Conservation (phyloP, 2,329 filamentous ascomycete species). For the Lomentospora prolificans region DNA sequence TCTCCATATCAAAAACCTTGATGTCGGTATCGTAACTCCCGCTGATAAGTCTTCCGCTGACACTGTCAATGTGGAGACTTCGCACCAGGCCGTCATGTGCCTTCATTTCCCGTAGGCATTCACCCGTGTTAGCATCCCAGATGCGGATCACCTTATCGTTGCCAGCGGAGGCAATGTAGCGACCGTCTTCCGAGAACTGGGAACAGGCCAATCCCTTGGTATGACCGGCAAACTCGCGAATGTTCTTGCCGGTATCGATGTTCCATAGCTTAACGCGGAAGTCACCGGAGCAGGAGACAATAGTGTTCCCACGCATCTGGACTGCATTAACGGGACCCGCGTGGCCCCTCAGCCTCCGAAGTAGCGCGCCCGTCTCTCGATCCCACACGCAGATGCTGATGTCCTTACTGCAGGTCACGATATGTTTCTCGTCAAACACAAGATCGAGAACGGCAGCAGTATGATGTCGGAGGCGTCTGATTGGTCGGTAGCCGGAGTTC, state of each 20-base stretch:
- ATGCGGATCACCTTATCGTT: slow-evolving; percentile 95
- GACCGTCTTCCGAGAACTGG: slow-evolving; percentile 92
- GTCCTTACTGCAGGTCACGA: slow-evolving; percentile 96
- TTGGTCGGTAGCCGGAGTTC: slow-evolving; percentile 65
- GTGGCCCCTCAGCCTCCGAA: slow-evolving; percentile 77
- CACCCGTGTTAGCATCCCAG: slow-evolving; percentile 86
- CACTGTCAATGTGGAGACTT: slow-evolving; percentile 80
- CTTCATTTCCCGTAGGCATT: slow-evolving; percentile 67
- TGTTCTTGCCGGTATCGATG: slow-evolving; percentile 74
- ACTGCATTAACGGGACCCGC: slow-evolving; percentile 91
- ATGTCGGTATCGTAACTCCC: slow-evolving; percentile 94
- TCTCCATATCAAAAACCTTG: slow-evolving; percentile 83
- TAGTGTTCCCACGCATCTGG: slow-evolving; percentile 83
- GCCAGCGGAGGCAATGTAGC: slow-evolving; percentile 83
- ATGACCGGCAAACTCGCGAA: slow-evolving; percentile 83
- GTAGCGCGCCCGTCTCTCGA: slow-evolving; percentile 61
- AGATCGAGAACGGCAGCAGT: slow-evolving; percentile 85
- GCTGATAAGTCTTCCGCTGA: slow-evolving; percentile 77
- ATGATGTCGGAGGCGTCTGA: slow-evolving; percentile 69
- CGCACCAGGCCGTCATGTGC: slow-evolving; percentile 83
- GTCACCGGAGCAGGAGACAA: slow-evolving; percentile 90
- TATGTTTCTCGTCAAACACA: slow-evolving; percentile 83
- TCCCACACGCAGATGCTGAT: slow-evolving; percentile 92
- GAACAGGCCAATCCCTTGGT: slow-evolving; percentile 92
- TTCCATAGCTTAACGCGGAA: slow-evolving; percentile 94